Percentiles rank a stretch among this genome's conserved stretches.
These are phyloP conservation scores for Phytopythium chamaehyphon DNA, from an alignment of 352 stramenopile genomes.

Conservation along the genomic window DNA sequence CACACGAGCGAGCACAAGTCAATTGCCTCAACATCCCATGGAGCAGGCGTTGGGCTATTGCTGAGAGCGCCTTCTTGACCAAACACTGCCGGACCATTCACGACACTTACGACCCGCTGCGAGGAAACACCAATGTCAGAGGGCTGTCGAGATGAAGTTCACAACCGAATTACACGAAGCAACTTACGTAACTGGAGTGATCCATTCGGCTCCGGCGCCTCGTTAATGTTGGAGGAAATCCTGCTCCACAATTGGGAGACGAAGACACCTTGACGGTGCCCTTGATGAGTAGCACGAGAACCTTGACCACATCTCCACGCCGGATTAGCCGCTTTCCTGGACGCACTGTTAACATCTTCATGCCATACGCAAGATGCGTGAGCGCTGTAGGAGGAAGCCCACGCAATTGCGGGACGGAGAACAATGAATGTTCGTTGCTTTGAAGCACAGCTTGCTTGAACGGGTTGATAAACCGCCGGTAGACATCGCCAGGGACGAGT, in stretches of 20 bases:
- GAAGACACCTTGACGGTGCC: constrained; percentile 67
- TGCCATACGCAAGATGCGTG: constrained; percentile 63
- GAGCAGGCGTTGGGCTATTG: constrained; percentile 29
- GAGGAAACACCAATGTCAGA: not conserved
- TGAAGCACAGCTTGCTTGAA: constrained; percentile 68
- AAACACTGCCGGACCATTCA: constrained; percentile 63
- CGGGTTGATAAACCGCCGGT: constrained; percentile 58
- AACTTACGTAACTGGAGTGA: no score
- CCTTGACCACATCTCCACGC: constrained; percentile 48
- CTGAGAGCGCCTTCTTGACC: constrained; percentile 54
- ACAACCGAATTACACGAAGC: no score
- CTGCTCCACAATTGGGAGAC: not conserved
- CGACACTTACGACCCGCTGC: constrained; percentile 40
- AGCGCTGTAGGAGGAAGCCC: constrained; percentile 38
- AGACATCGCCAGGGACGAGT: constrained; percentile 56
- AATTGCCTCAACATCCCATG: constrained; percentile 60
- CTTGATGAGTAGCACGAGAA: constrained; percentile 58
- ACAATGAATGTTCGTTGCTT: constrained; percentile 48
- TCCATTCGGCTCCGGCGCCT: no score
- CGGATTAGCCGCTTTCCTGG: constrained; percentile 40
- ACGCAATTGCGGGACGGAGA: constrained; percentile 43
- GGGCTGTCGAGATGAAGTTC: not conserved
- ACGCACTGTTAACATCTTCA: constrained; percentile 39
- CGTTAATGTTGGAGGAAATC: no score
- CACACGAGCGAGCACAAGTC: constrained; percentile 57